Percentiles rank a stretch among this genome's conserved stretches.
phyloP scores from a whole-genome alignment of 2,329 filamentous ascomycete species.

The Fusarium chuoi region DNA sequence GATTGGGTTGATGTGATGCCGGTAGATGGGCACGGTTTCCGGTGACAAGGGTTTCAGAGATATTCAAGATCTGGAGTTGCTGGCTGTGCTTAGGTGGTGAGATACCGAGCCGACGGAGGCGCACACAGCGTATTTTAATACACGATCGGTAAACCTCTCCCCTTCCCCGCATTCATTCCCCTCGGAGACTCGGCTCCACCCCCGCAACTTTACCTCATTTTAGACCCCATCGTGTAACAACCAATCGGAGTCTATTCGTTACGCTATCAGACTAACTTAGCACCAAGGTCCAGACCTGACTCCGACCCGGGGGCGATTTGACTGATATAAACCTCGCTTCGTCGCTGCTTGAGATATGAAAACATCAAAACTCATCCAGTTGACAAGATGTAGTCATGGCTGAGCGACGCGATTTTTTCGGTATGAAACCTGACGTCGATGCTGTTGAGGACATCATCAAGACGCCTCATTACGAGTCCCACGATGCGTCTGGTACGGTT shows the following conservation, averaged over 20 bases:
- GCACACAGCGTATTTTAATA: background rate
- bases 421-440: constrained; percentile 3
- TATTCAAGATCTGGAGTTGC: background rate
- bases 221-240: background rate
- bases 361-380: background rate
- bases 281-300: background rate
- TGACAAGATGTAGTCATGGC: background rate
- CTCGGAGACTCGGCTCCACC: constrained; percentile 24
- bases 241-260: constrained; percentile 18
- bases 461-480: background rate
- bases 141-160: background rate
- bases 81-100: background rate
- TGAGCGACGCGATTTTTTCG: constrained; percentile 5
- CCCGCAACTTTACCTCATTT: background rate
- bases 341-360: fast-evolving
- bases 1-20: background rate
- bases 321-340: background rate
- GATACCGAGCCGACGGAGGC: constrained; percentile 22
- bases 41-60: background rate
- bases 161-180: constrained; percentile 4
- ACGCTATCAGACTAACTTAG: background rate
- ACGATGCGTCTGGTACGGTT: constrained; percentile 5
- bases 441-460: background rate
- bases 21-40: background rate
- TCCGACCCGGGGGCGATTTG: background rate